phyloP scores from a whole-genome alignment of 2,329 filamentous ascomycete species.

The Neonectria hederae region DNA sequence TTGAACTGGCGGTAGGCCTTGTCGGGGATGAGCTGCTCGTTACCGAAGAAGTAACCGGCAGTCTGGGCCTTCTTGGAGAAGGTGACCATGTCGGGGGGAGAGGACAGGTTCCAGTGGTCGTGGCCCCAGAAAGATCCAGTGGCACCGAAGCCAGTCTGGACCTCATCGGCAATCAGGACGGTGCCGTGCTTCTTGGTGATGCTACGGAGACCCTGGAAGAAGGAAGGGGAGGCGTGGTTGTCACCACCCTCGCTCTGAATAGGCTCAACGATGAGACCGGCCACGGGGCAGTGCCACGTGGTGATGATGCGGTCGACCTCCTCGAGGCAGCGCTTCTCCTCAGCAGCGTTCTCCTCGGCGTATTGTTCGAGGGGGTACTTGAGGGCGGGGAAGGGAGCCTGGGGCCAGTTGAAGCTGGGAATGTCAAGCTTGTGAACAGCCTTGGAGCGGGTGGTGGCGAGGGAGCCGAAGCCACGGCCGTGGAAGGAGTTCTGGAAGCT shows the following conservation, averaged over 20 bases:
- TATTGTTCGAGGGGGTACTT: conserved; percentile 81
- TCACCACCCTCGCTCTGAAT: conserved; percentile 87
- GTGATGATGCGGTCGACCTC: conserved; percentile 78
- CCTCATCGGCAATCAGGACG: conserved; percentile 83
- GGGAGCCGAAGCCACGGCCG: conserved; percentile 79
- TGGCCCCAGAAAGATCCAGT: conserved; percentile 90
- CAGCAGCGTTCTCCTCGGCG: conserved; percentile 72
- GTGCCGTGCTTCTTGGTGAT: conserved; percentile 76
- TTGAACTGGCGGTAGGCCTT: conserved; percentile 89
- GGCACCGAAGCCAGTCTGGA: conserved; percentile 83
- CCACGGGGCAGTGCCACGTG: conserved; percentile 73
- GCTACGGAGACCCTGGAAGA: conserved; percentile 79
- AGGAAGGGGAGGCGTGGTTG: conserved; percentile 81
- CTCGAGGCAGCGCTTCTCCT: conserved; percentile 77
- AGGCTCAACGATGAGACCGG: conserved; percentile 80
- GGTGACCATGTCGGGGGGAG: conserved; percentile 85
- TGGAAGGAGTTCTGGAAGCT: conserved; percentile 84
- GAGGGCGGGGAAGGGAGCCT: conserved; percentile 80
- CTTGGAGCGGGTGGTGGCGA: conserved; percentile 84
- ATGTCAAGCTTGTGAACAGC: conserved; percentile 89
- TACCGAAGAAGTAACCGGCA: conserved; percentile 83
- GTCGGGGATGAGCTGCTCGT: conserved; percentile 78
- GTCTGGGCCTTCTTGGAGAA: conserved; percentile 90
- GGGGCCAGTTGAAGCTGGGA: conserved; percentile 88
- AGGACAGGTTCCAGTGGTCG: conserved; percentile 79